phyloP scores from a whole-genome alignment of 192 early-diverging fungal genomes.

The Kappamyces sp. region DNA sequence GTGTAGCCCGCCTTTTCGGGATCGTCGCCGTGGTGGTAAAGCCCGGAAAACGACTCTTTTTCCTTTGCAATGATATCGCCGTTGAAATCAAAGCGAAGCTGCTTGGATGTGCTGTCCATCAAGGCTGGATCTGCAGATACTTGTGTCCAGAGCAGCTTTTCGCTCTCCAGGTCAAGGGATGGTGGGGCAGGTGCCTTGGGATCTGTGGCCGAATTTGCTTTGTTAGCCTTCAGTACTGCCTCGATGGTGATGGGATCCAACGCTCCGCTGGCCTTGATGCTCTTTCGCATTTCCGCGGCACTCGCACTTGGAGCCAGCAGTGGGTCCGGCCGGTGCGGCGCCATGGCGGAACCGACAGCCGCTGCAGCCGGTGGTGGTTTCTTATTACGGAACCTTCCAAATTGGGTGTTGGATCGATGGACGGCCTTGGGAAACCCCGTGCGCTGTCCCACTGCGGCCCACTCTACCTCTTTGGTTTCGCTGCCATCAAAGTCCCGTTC shows the following conservation, averaged over 20 bases:
- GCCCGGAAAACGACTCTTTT: conserved; percentile 50
- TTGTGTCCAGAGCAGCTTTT: conserved; percentile 66
- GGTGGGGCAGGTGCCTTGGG: conserved; percentile 30
- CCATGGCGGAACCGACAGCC: too few species aligned
- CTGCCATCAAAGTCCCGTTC: too few species aligned
- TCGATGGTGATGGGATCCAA: not conserved
- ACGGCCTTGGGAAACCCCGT: too few species aligned
- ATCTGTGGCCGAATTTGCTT: conserved; percentile 36
- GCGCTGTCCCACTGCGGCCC: too few species aligned
- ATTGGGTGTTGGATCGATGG: too few species aligned
- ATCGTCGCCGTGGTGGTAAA: conserved; percentile 87
- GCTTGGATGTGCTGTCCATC: conserved; percentile 36
- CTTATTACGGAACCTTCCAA: too few species aligned
- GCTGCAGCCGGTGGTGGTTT: too few species aligned
- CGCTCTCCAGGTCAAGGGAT: conserved; percentile 36
- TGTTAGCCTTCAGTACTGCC: conserved; percentile 4
- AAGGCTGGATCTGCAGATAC: conserved; percentile 24
- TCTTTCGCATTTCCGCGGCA: too few species aligned
- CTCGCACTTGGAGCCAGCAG: too few species aligned
- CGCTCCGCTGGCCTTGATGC: too few species aligned
- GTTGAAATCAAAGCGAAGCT: conserved; percentile 72
- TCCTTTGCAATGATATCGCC: conserved; percentile 57
- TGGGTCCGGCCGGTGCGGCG: too few species aligned
- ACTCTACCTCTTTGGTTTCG: too few species aligned
- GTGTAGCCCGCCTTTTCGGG: conserved; percentile 84